Base-by-base conservation (phyloP, 345 rosid species). In the Eucalyptus marginata region DNA sequence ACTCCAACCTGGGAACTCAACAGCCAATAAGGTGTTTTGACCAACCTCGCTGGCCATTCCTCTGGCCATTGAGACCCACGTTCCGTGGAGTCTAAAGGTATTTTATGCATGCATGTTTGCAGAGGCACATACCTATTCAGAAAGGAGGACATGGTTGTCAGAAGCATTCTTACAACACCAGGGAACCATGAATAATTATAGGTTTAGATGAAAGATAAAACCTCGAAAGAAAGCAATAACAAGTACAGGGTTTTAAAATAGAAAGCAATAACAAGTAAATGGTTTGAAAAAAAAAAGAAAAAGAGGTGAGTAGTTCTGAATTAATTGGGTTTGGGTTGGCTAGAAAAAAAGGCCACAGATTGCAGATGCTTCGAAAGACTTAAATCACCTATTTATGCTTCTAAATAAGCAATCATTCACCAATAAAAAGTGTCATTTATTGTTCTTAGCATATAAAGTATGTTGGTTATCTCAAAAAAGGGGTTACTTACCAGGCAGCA, bases 61-160 rank as follows among this genome's bases (percentile, higher is more conserved):
- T 95, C 95, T 3, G 99, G 99, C 99, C 99, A 97, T 88, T 94
- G 96, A 89, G 99, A 95, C 88, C 99, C 99, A 80, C 98, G 96
- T 86, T 95, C 92, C 17, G 91, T 68, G 46, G 94, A 86, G 88
- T 95, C 93, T 85, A 89, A 91, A 33, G 99, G 99, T 33, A 93
- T 93, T 33, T 93, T 94, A 92, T 98, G 99, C 98, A 98, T 93
- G 93, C 99, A 98, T 25, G 97, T 93, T 95, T 96, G 95, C 88
- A 98, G 91, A 27, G 98, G 95, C 88, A 98, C 97, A 87, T 95
- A 94, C 99, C 99, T 98, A 85, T 64, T 86, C 33, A 59, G 47
- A 81, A 59, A 56, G 40, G 36, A 86, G 71, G 47, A 58, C 54
- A 17, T 64, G 83, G 8, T 33, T 15, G 71, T 76, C 27, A 76